These are phyloP conservation scores for Mortierella sp. DNA, from an alignment of 371 early-diverging fungal species.

Conservation along the genomic window DNA sequence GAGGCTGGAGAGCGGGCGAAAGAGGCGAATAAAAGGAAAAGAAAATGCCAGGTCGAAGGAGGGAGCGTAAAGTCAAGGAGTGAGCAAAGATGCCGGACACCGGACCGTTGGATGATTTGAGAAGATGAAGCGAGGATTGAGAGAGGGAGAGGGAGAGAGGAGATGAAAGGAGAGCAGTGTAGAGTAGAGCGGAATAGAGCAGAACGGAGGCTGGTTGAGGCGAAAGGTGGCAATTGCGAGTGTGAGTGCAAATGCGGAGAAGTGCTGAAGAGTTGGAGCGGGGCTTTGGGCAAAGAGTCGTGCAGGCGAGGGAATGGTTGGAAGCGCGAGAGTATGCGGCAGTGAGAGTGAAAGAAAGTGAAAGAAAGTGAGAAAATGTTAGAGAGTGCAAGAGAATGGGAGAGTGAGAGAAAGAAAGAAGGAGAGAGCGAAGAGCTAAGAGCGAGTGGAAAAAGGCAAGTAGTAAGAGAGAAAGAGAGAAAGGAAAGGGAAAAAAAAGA, in stretches of 20 bases:
- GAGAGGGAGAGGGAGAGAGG: too few relatives aligned
- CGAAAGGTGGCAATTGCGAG: not conserved
- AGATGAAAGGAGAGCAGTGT: too few relatives aligned
- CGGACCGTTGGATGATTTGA: too few relatives aligned
- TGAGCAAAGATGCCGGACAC: too few relatives aligned
- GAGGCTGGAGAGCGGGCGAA: too few relatives aligned
- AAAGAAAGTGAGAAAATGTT: not conserved
- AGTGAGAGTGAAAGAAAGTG: not conserved
- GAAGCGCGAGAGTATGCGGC: not conserved
- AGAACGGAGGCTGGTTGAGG: not conserved
- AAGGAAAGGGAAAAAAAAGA: not conserved
- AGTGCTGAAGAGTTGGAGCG: not conserved
- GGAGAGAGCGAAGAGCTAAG: not conserved
- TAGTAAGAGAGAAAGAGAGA: not conserved
- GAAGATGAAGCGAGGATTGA: too few relatives aligned
- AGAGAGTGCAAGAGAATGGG: not conserved
- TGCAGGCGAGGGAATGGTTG: not conserved
- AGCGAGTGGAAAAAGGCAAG: not conserved
- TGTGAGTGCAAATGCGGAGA: not conserved
- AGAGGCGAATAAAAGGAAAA: too few relatives aligned
- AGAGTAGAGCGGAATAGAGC: too few relatives aligned
- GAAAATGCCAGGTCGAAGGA: too few relatives aligned
- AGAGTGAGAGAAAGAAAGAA: not conserved
- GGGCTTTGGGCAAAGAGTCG: conserved; percentile 4
- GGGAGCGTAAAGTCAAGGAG: too few relatives aligned